Evolutionary conservation across 371 early-diverging fungal genomes (phyloP).

Genomic region (Synchytrium microbalum): DNA sequence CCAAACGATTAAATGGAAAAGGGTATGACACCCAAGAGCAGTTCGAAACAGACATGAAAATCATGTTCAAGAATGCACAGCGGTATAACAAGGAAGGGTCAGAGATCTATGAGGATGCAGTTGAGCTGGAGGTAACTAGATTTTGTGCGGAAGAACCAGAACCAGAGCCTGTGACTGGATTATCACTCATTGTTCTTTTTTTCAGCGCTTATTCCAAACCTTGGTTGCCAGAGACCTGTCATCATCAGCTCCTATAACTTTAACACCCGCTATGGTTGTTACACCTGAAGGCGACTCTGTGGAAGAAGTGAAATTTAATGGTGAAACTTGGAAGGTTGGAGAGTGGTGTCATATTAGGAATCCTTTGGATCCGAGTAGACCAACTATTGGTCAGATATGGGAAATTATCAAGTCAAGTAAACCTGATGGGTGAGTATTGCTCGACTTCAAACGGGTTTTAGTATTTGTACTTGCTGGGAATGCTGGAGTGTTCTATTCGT

Average conservation of each 20-base stretch:
- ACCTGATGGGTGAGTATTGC: not conserved
- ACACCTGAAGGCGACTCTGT: constrained; percentile 1
- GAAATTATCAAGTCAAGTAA: constrained; percentile 17
- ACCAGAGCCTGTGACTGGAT: too few relatives aligned
- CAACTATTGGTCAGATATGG: constrained; percentile 35
- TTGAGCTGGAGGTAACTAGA: constrained; percentile 26
- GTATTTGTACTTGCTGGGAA: too few relatives aligned
- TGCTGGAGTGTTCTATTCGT: not conserved
- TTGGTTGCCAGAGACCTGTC: too few relatives aligned
- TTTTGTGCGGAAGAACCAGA: not conserved
- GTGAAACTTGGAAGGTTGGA: not conserved
- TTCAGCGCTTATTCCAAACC: not conserved
- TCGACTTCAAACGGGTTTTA: too few relatives aligned
- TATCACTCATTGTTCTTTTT: not conserved
- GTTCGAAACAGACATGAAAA: constrained; percentile 24
- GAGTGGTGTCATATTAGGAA: not conserved
- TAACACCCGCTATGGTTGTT: not conserved
- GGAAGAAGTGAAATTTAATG: not conserved
- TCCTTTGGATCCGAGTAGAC: constrained; percentile 27
- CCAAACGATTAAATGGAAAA: constrained; percentile 9
- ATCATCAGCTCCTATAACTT: too few relatives aligned
- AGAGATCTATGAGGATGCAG: constrained; percentile 26
- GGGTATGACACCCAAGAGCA: constrained; percentile 17
- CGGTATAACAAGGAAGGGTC: constrained; percentile 30
- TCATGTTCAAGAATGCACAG: constrained; percentile 28